Conservation (phyloP, 768 basidiomycete genomes). For the Suillus luteus region DNA sequence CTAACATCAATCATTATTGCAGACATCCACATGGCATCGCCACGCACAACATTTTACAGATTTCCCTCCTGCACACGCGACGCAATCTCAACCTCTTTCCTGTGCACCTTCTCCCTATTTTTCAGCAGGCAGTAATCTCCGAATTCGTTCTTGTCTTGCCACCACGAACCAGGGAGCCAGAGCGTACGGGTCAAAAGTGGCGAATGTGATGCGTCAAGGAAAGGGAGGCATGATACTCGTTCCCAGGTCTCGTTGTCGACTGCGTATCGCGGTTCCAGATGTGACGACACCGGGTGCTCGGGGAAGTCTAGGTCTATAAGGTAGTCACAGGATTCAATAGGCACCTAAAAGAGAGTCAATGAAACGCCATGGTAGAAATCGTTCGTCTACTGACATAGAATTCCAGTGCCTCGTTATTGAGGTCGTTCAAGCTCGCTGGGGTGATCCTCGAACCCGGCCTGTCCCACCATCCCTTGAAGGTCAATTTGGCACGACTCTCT, state of each 20-base stretch:
- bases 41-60: slow-evolving; percentile 11
- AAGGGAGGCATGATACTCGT: slow-evolving; percentile 74
- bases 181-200: slow-evolving; percentile 71
- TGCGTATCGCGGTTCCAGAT: slow-evolving; percentile 80
- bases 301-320: slow-evolving; percentile 91
- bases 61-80: slow-evolving; percentile 13
- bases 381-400: slow-evolving; percentile 65
- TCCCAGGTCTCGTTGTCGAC: slow-evolving; percentile 73
- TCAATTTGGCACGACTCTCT: slow-evolving; percentile 19
- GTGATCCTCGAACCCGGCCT: slow-evolving; percentile 61
- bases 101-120: slow-evolving; percentile 45
- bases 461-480: slow-evolving; percentile 23
- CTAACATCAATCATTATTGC: neutral
- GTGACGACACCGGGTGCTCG: slow-evolving; percentile 52
- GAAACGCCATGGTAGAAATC: slow-evolving; percentile 8
- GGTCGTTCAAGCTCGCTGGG: slow-evolving; percentile 78
- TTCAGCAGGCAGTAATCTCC: slow-evolving; percentile 91
- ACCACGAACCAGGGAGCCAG: slow-evolving; percentile 74
- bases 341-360: slow-evolving; percentile 49
- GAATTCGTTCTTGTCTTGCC: slow-evolving; percentile 71
- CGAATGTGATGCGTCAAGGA: slow-evolving; percentile 82
- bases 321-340: slow-evolving; percentile 79
- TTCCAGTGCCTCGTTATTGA: slow-evolving; percentile 76
- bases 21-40: slow-evolving; percentile 3
- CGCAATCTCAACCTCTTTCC: slow-evolving; percentile 28